Base-by-base conservation (phyloP, 768 basidiomycete genomes). In the Grammothele lineata region DNA sequence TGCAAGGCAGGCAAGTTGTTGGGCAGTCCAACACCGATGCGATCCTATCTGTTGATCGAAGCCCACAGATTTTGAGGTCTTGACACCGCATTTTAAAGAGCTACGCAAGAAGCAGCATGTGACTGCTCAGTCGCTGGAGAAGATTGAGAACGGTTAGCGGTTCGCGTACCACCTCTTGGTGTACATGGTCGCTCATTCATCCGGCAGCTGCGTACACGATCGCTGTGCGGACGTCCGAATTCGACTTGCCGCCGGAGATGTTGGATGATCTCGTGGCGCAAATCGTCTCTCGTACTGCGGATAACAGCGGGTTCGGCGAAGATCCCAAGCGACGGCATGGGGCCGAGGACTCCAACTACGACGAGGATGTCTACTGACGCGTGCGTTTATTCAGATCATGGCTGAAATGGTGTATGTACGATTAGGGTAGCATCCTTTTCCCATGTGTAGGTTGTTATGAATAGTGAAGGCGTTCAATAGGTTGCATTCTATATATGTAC, bases 71-170 rank as follows among this genome's bases (percentile, higher is more conserved):
- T 90, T 95, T 60, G 92, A 94, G 58, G 73, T 70, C 11, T 77
- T 90, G 54, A 80, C 81, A 1, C 81, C 86, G 1, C 73, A 81
- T 58, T 73, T 91, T 40, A 74, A 73, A 36, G 85, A 87, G 38
- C 71, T 99, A 34, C 72, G 73, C 45, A 94, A 90, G 71, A 99
- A 99, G 68, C 92, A 96, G 61, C 63, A 69, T 3, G 88, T 95
- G 15, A 95, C 93, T 0, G 67, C 75, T 3, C 82, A 88, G 57
- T 95, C 92, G n/a, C 73, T 99, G 7, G 80, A 83, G 60, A 99
- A 98, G 67, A 94, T 98, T 41, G 95, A 99, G 74, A 80, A 85
- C 58, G 92, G 94, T 95, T 53, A 47, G 73, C 62, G 14, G 17
- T 18, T 48, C 14, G 27, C 27, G 14, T 30, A 7, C 27, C 27